A percentile compares a stretch with the other conserved stretches of the same genome.
Evolutionary conservation across 169 alveolate species (phyloP).

Genomic region (Cryptosporidium andersoni): DNA sequence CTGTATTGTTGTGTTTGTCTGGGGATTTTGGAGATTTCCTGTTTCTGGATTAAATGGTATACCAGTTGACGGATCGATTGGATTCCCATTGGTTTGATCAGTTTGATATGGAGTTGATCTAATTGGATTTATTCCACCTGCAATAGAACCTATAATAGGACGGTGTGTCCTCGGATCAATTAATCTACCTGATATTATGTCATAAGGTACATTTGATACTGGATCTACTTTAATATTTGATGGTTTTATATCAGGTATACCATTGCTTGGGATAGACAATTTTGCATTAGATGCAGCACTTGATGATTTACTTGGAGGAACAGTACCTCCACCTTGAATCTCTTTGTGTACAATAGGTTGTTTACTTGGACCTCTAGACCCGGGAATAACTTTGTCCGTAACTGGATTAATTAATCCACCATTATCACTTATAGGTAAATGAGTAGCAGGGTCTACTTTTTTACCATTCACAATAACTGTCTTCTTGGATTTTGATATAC

Average conservation of each 20-base stretch:
- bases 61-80: constrained; percentile 70
- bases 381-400: constrained; percentile 23
- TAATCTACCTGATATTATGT: constrained; percentile 31
- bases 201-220: constrained; percentile 41
- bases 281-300: constrained; percentile 64
- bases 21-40: constrained; percentile 34
- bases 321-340: constrained; percentile 54
- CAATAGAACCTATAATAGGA: constrained; percentile 66
- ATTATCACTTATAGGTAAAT: constrained; percentile 6
- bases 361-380: constrained; percentile 48
- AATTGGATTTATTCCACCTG: constrained; percentile 45
- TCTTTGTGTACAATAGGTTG: constrained; percentile 10
- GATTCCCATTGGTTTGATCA: constrained; percentile 29
- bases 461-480: not conserved
- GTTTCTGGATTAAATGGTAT: constrained; percentile 52
- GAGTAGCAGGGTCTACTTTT: constrained; percentile 50
- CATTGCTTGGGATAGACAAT: constrained; percentile 29
- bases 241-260: constrained; percentile 15
- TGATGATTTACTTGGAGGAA: constrained; percentile 5
- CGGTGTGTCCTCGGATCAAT: constrained; percentile 28
- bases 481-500: constrained; percentile 11
- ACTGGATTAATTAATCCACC: constrained; percentile 54
- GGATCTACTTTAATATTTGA: constrained; percentile 32
- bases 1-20: constrained; percentile 29
- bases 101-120: constrained; percentile 49